phyloP scores from a whole-genome alignment of 1,284 basidiomycete genomes.

The Rhodofomes roseus region DNA sequence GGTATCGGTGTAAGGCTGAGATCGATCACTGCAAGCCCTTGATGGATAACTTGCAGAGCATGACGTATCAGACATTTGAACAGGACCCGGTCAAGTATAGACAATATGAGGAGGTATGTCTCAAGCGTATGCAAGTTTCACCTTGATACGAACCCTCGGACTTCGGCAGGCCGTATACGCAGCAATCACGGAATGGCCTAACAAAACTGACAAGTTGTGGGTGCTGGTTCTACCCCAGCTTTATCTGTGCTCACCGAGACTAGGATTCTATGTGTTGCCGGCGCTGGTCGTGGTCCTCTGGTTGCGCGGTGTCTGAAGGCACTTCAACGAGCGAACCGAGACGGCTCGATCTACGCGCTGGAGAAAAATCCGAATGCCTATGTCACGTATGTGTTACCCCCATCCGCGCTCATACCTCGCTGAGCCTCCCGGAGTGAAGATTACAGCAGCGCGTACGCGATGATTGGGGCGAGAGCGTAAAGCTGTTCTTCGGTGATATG shows the following conservation, averaged over 20 bases:
- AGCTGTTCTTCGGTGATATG: slow-evolving; percentile 94
- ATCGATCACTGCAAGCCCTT: slow-evolving; percentile 63
- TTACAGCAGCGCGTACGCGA: slow-evolving; percentile 75
- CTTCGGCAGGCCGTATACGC: slow-evolving; percentile 67
- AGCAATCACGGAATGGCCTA: slow-evolving; percentile 74
- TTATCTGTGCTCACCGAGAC: slow-evolving; percentile 2
- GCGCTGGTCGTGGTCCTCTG: slow-evolving; percentile 93
- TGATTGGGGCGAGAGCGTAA: slow-evolving; percentile 85
- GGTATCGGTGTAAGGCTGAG: neutral
- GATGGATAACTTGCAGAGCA: slow-evolving; percentile 94
- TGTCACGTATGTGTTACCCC: slow-evolving; percentile 68
- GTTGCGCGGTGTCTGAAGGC: slow-evolving; percentile 86
- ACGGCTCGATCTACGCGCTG: slow-evolving; percentile 80
- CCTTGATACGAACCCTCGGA: neutral
- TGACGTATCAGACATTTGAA: slow-evolving; percentile 97
- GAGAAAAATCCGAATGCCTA: slow-evolving; percentile 97
- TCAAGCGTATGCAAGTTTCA: no score
- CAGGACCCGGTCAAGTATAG: slow-evolving; percentile 96
- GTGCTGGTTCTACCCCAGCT: slow-evolving; percentile 18
- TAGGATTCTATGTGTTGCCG: slow-evolving; percentile 87
- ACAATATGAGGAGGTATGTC: slow-evolving; percentile 85
- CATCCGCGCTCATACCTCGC: slow-evolving; percentile 7
- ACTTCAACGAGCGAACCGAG: slow-evolving; percentile 62
- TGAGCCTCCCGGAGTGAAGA: slow-evolving; percentile 36
- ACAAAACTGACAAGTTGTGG: slow-evolving; percentile 51